Percentiles rank a stretch among this genome's conserved stretches.
Conservation (phyloP, 805 yeast species). For the Grigorovia transvaalensis region DNA sequence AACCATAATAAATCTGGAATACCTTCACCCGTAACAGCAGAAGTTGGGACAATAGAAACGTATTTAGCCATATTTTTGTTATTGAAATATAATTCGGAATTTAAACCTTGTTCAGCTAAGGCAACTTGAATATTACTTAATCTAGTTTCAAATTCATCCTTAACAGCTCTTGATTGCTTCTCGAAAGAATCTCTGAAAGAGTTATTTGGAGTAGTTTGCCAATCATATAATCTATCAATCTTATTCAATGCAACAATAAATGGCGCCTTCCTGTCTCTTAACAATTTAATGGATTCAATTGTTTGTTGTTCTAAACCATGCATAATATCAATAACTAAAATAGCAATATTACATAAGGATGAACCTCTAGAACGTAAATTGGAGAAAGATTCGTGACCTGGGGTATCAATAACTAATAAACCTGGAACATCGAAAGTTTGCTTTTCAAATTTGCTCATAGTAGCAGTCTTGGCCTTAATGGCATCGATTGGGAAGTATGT, state of each 20-base stretch:
- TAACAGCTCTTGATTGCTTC: constrained; percentile 73
- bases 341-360: constrained; percentile 97
- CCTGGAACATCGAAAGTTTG: constrained; percentile 93
- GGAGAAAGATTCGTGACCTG: constrained; percentile 99
- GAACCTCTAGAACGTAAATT: constrained; percentile 98
- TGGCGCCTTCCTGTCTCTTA: constrained; percentile 96
- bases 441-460: constrained; percentile 79
- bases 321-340: constrained; percentile 95
- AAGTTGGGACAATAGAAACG: constrained; percentile 95
- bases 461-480: constrained; percentile 80
- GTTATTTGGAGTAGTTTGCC: constrained; percentile 86
- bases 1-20: constrained; percentile 97
- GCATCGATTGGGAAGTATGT: constrained; percentile 97
- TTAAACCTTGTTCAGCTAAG: constrained; percentile 95
- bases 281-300: constrained; percentile 78
- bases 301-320: constrained; percentile 99
- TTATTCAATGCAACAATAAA: constrained; percentile 94
- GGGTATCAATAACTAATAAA: constrained; percentile 91
- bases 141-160: constrained; percentile 85
- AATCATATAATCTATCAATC: constrained; percentile 93
- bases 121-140: constrained; percentile 77
- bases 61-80: constrained; percentile 88
- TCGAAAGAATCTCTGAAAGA: constrained; percentile 91
- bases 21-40: constrained; percentile 99
- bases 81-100: constrained; percentile 92